Conservation (phyloP, 352 stramenopile species). For the Phytophthora hybrid region DNA sequence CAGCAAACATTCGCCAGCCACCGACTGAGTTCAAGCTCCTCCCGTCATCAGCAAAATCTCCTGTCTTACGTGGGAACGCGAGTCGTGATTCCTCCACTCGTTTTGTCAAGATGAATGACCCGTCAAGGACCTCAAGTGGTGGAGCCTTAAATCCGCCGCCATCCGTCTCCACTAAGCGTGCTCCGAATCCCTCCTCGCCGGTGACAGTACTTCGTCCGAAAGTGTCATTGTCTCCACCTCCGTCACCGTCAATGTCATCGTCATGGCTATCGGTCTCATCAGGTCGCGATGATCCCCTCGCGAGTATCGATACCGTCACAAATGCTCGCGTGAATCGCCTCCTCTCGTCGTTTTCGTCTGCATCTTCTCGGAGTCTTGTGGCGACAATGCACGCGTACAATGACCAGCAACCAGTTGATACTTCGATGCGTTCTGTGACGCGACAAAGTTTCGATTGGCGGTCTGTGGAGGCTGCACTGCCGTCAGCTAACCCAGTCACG, state of each 20-base stretch:
- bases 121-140: constrained; percentile 19
- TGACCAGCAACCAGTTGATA: constrained; percentile 22
- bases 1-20: constrained; percentile 31
- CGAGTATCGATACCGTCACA: constrained; percentile 46
- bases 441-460: constrained; percentile 41
- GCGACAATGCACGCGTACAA: constrained; percentile 38
- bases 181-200: constrained; percentile 14
- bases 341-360: constrained; percentile 40
- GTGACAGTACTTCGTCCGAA: constrained; percentile 20
- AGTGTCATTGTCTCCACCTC: constrained; percentile 2
- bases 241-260: constrained; percentile 25
- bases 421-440: constrained; percentile 7
- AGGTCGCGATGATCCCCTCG: constrained; percentile 47
- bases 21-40: constrained; percentile 49
- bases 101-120: constrained; percentile 21
- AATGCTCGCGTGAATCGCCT: constrained; percentile 48
- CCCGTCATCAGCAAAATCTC: constrained; percentile 36
- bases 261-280: constrained; percentile 32
- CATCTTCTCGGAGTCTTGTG: constrained; percentile 32
- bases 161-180: background rate
- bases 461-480: constrained; percentile 31
- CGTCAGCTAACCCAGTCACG: background rate
- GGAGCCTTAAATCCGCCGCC: constrained; percentile 9
- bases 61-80: constrained; percentile 18
- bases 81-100: constrained; percentile 25